Conservation (phyloP, 257 asterid species). For the Oldenlandia corymbosa region DNA sequence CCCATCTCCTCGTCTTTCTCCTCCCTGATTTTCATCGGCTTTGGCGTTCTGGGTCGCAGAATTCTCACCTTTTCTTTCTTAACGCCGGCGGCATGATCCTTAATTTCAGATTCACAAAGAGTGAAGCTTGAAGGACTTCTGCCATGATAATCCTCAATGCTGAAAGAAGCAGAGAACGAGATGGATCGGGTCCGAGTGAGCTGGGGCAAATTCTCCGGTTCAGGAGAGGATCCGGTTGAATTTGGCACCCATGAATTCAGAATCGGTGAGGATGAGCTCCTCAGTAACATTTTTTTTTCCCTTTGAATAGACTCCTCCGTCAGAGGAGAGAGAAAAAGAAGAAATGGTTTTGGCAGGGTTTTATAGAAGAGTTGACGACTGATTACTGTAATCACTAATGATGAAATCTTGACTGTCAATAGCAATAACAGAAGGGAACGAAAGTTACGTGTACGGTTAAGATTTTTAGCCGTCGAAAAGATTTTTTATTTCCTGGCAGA, state of each 20-base stretch:
- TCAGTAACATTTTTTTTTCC: slow-evolving; percentile 46
- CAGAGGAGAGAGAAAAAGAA: neutral
- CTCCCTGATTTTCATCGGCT: slow-evolving; percentile 30
- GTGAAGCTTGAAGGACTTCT: slow-evolving; percentile 21
- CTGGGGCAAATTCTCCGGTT: slow-evolving; percentile 40
- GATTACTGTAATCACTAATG: neutral
- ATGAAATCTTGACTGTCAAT: neutral
- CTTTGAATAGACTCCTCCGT: neutral
- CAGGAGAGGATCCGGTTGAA: slow-evolving; percentile 44
- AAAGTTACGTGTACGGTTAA: neutral
- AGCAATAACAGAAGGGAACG: neutral
- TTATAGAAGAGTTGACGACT: neutral
- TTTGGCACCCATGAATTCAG: slow-evolving; percentile 46
- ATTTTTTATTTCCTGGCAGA: neutral
- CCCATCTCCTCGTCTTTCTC: slow-evolving; percentile 25
- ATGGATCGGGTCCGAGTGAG: slow-evolving; percentile 43
- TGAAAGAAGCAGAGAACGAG: slow-evolving; percentile 24
- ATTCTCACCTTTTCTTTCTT: slow-evolving; percentile 32
- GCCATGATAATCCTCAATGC: slow-evolving; percentile 24
- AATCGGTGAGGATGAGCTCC: slow-evolving; percentile 64
- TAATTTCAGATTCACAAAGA: slow-evolving; percentile 32
- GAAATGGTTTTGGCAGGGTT: slow-evolving; percentile 5
- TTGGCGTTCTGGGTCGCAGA: slow-evolving; percentile 29
- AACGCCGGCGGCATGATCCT: slow-evolving; percentile 14
- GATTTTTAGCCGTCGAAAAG: neutral